Conservation (phyloP, 2,329 filamentous ascomycete genomes). For the Arachnopeziza araneosa region DNA sequence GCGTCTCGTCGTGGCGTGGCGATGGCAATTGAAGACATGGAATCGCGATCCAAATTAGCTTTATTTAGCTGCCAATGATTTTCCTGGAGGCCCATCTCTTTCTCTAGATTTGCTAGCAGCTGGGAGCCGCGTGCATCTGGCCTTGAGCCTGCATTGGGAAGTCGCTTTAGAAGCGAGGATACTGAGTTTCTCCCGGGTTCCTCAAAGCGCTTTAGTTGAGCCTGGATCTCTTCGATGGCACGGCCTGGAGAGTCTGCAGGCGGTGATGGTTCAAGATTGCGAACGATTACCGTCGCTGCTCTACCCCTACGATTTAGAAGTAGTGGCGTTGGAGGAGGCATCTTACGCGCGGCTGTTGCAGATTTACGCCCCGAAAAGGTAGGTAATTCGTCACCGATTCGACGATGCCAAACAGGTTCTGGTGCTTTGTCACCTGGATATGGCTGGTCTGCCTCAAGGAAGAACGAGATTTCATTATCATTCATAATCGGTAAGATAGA, state of each 20-base stretch:
- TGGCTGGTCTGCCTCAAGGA: conserved; percentile 26
- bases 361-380: conserved; percentile 51
- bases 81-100: conserved; percentile 56
- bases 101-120: conserved; percentile 53
- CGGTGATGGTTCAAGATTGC: conserved; percentile 27
- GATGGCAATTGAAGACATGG: conserved; percentile 13
- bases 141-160: conserved; percentile 14
- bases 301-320: conserved; percentile 39
- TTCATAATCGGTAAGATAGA: conserved; percentile 21
- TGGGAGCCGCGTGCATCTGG: conserved; percentile 4
- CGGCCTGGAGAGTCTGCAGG: conserved; percentile 24
- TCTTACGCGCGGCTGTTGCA: conserved; percentile 42
- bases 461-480: conserved; percentile 25
- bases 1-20: conserved; percentile 6
- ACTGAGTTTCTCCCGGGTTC: conserved; percentile 25
- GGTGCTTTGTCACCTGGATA: conserved; percentile 15
- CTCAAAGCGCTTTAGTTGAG: conserved; percentile 28
- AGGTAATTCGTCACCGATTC: conserved; percentile 53
- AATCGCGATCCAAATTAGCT: conserved; percentile 39
- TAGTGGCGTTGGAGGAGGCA: conserved; percentile 52
- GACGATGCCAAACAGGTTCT: conserved; percentile 43
- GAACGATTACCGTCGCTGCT: conserved; percentile 40
- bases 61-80: conserved; percentile 55
- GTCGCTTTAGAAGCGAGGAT: conserved; percentile 20
- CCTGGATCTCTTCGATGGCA: conserved; percentile 29